These are phyloP conservation scores for Citrullus colocynthis DNA, from an alignment of 306 rosid species.

Conservation along the genomic window DNA sequence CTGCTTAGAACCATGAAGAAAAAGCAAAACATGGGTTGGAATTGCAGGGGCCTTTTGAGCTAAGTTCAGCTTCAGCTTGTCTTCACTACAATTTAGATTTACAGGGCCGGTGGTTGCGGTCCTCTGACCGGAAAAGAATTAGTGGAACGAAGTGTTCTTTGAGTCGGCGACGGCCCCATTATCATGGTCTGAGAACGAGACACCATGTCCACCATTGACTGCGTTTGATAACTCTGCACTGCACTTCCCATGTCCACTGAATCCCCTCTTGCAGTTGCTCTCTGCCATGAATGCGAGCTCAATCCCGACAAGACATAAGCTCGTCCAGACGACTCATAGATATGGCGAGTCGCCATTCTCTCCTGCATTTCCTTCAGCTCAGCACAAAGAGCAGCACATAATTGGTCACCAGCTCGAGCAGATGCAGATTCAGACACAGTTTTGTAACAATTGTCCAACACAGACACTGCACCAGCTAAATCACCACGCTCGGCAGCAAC, in stretches of 20 bases:
- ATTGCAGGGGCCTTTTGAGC: not conserved
- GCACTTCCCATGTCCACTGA: slow-evolving; percentile 58
- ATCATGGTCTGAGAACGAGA: slow-evolving; percentile 30
- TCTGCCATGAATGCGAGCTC: slow-evolving; percentile 88
- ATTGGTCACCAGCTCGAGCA: slow-evolving; percentile 43
- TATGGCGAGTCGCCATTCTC: slow-evolving; percentile 66
- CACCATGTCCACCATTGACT: slow-evolving; percentile 83
- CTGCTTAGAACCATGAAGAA: not conserved
- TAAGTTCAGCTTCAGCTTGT: not conserved
- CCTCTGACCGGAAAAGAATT: not conserved
- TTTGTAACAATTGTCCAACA: slow-evolving; percentile 40
- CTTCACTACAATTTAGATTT: not conserved
- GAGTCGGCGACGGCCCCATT: not conserved
- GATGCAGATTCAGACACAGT: slow-evolving; percentile 50
- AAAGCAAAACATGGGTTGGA: not conserved
- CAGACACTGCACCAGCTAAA: slow-evolving; percentile 54
- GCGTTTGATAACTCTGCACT: slow-evolving; percentile 68
- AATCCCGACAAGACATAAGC: slow-evolving; percentile 81
- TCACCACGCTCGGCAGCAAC: slow-evolving; percentile 60
- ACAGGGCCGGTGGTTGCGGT: not conserved
- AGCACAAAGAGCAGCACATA: slow-evolving; percentile 49
- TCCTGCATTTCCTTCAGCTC: slow-evolving; percentile 91
- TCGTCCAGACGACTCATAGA: slow-evolving; percentile 78
- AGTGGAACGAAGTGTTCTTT: not conserved
- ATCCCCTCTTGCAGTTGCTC: slow-evolving; percentile 94